Percentiles rank a stretch among this genome's conserved stretches.
Evolutionary conservation across 2,329 filamentous ascomycete genomes (phyloP).

Genomic region (Epichloe scottii): DNA sequence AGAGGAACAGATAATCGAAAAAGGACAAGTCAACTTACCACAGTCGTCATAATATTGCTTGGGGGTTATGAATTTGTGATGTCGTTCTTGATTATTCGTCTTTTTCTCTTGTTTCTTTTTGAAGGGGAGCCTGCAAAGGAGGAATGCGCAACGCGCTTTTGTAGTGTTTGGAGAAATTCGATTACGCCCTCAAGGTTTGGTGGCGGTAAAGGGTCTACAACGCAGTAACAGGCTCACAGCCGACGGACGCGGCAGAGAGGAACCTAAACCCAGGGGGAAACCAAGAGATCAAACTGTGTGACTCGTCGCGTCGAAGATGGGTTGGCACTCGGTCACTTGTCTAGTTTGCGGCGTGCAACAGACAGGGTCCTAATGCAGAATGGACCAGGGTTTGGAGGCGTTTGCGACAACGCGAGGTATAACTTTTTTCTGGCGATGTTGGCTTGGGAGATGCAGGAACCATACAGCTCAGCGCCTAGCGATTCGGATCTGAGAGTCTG

Average conservation of each 20-base stretch:
- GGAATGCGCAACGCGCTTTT: background rate
- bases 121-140: background rate
- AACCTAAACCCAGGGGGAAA: background rate
- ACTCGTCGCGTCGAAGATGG: background rate
- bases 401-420: background rate
- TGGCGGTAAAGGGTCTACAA: background rate
- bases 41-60: slow-evolving; percentile 19
- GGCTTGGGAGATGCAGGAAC: background rate
- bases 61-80: too few species aligned
- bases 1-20: slow-evolving; percentile 3
- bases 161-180: background rate
- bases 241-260: background rate
- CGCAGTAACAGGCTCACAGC: background rate
- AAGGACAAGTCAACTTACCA: slow-evolving; percentile 20
- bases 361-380: background rate
- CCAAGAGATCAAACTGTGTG: background rate
- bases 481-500: background rate
- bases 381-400: background rate
- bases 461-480: background rate
- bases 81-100: too few species aligned
- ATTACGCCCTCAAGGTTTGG: background rate
- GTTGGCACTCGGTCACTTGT: background rate
- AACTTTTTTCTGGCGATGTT: background rate
- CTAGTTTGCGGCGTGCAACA: background rate
- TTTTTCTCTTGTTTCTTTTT: too few species aligned